Evolutionary conservation across 176 grass and related monocot species (phyloP).

Genomic region (Puccinellia tenuiflora): DNA sequence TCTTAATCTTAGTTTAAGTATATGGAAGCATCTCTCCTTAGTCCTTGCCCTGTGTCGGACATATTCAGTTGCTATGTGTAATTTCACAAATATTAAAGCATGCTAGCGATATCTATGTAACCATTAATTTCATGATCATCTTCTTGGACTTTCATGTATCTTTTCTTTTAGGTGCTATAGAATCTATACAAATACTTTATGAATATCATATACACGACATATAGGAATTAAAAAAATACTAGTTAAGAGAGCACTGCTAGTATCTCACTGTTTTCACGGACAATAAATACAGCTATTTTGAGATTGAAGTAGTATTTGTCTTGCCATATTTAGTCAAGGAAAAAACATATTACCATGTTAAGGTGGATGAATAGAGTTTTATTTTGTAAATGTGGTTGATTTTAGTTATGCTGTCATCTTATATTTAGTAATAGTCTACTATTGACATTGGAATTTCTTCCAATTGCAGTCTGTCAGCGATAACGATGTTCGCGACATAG

Average conservation of each 20-base stretch:
- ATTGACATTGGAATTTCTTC: conserved; percentile 24
- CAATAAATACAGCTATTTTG: not conserved
- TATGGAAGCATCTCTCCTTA: not conserved
- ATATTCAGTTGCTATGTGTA: not conserved
- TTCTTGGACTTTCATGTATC: not conserved
- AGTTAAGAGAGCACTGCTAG: not conserved
- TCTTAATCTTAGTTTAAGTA: no score
- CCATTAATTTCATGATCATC: not conserved
- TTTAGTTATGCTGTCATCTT: not conserved
- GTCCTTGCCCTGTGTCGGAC: not conserved
- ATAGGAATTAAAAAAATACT: not conserved
- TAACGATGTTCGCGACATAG: conserved; percentile 62
- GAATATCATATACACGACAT: not conserved
- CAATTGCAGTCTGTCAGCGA: conserved; percentile 57
- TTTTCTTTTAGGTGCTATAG: not conserved
- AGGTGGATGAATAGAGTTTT: not conserved
- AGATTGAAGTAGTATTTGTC: not conserved
- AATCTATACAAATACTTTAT: not conserved
- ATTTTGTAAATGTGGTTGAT: not conserved
- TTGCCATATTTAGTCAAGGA: conserved; percentile 6
- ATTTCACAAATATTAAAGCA: not conserved
- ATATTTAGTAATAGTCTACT: not conserved
- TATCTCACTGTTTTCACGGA: not conserved
- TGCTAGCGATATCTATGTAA: not conserved
- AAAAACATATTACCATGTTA: not conserved